Evolutionary conservation across 1,284 basidiomycete species (phyloP).

Genomic region (Gomphus bonarii): DNA sequence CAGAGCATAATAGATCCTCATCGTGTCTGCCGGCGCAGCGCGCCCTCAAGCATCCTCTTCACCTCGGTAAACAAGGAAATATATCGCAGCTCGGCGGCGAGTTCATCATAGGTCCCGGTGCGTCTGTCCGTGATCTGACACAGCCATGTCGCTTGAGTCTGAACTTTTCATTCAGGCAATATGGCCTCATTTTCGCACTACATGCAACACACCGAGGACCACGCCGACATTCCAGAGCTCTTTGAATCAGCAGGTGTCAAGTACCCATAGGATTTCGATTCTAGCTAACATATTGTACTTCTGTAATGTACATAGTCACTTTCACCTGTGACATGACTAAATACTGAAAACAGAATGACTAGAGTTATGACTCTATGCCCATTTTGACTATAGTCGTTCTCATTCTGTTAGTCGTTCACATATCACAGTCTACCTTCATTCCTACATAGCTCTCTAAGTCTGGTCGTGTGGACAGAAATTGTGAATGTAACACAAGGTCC

Average conservation of each 20-base stretch:
- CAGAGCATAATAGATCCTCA: not conserved
- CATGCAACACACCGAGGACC: constrained; percentile 55
- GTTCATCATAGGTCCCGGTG: constrained; percentile 49
- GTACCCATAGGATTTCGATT: not conserved
- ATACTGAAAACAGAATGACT: too few relatives aligned
- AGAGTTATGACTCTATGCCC: too few relatives aligned
- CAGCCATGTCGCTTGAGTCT: too few relatives aligned
- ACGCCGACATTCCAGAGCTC: not conserved
- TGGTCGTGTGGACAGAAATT: too few relatives aligned
- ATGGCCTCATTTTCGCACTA: constrained; percentile 38
- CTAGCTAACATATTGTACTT: too few relatives aligned
- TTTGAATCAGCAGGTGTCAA: not conserved
- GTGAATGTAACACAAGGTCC: too few relatives aligned
- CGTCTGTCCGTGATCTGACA: constrained; percentile 1
- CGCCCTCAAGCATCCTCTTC: constrained; percentile 32
- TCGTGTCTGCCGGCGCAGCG: constrained; percentile 16
- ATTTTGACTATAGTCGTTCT: too few relatives aligned
- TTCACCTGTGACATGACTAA: too few relatives aligned
- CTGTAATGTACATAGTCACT: too few relatives aligned
- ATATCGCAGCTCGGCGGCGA: constrained; percentile 52
- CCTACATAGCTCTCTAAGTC: too few relatives aligned
- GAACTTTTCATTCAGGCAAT: constrained; percentile 15
- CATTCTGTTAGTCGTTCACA: too few relatives aligned
- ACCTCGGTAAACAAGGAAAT: constrained; percentile 50
- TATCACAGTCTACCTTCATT: too few relatives aligned